Percentiles rank a stretch among this genome's conserved stretches.
Conservation (phyloP, 441 rosid species). For the Adansonia madagascariensis region DNA sequence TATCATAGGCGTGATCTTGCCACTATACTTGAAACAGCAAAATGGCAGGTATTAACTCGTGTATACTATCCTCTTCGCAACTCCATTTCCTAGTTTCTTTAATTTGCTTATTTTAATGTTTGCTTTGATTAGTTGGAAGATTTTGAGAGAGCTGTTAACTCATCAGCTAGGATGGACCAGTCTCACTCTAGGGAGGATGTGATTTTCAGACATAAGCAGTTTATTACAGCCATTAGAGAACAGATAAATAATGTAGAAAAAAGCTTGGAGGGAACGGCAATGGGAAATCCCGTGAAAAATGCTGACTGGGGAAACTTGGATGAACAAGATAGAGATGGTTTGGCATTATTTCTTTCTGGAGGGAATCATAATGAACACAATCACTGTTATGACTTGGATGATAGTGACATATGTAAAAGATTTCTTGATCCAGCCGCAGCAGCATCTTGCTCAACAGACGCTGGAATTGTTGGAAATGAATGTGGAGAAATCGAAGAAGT, state of each 20-base stretch:
- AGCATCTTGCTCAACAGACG: conserved; percentile 37
- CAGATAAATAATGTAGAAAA: conserved; percentile 51
- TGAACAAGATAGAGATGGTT: conserved; percentile 55
- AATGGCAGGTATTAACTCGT: conserved; percentile 58
- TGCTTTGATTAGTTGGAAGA: conserved; percentile 53
- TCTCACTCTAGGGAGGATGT: conserved; percentile 44
- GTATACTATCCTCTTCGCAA: not conserved
- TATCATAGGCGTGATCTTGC: conserved; percentile 59
- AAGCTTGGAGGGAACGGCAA: conserved; percentile 33
- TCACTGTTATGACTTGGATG: conserved; percentile 30
- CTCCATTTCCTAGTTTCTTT: not conserved
- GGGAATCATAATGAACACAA: conserved; percentile 35
- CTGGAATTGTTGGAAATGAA: conserved; percentile 41
- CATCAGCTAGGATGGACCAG: conserved; percentile 39
- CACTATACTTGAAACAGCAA: conserved; percentile 60
- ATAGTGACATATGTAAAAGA: conserved; percentile 45
- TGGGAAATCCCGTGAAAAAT: conserved; percentile 35
- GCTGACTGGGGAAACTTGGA: conserved; percentile 45
- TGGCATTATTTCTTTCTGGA: conserved; percentile 61
- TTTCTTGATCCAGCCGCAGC: conserved; percentile 52
- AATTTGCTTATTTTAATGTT: conserved; percentile 26
- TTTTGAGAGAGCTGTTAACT: conserved; percentile 56
- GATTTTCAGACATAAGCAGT: conserved; percentile 48
- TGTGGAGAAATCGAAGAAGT: conserved; percentile 33
- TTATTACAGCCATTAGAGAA: conserved; percentile 54